Base-by-base conservation (phyloP, 768 basidiomycete species). In the Trametes elegans region DNA sequence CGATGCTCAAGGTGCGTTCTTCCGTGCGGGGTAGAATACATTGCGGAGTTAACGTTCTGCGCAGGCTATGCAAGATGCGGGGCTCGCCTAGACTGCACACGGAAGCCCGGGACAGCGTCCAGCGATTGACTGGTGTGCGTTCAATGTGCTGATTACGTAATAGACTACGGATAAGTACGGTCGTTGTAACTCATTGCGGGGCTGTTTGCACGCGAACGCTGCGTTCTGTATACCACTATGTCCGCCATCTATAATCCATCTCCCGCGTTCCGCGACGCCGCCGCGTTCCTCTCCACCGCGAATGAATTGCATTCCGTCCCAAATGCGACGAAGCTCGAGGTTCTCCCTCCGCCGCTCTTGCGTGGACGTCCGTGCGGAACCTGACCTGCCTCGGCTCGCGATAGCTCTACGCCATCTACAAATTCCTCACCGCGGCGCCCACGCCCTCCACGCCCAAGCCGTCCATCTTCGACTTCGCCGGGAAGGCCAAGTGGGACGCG, bases 401-500 rank as follows among this genome's bases (percentile, higher is more conserved):
- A 51, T 55, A 93, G 90, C 72, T 93, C n/a, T 93, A 93, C 70
- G 90, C 86, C 50, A 73, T 93, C 51, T 93, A 82, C 81, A 93
- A 93, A 68, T 81, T 74, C 67, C 68, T 90, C 18, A 90, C 85
- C 9, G 77, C 83, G 19, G 77, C 85, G 1, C 61, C 66, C 4
- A 68, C 70, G 4, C 91, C 90, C 11, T 74, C 71, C 34, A 75
- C 74, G 27, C 65, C 82, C 13, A 80, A 87, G 3, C 91, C 91
- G 3, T 85, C 83, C 19, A 73, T 93, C 36, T 88, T 93, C 66
- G 90, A 93, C 62, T 76, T 88, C 70, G 77, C 85, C 2, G 89
- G 86, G 14, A 76, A 88, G 18, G 89, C 90, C 2, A 93, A 93
- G 67, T 93, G 90, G 90, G 89, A 93, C 66, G 88, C 90, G 2